Base-by-base conservation (phyloP, 2,329 filamentous ascomycete species). In the Pseudomassariella vexata region DNA sequence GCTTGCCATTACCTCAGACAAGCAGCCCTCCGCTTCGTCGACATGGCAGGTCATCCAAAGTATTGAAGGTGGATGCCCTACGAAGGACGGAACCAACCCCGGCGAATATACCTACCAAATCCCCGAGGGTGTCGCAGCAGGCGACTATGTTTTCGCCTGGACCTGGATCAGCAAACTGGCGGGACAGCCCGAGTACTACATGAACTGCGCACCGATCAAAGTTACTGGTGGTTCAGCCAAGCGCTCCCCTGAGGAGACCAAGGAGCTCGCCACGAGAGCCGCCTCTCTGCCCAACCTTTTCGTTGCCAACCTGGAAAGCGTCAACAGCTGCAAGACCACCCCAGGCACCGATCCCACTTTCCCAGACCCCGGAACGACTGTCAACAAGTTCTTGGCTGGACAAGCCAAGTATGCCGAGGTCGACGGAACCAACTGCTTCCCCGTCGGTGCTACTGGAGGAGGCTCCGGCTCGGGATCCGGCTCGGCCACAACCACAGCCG, bases 1-100 rank as follows among this genome's bases (percentile, higher is more conserved):
- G 50, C 65, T 88, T 45, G 75, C 73, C 16, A 56, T 88, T 40
- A 83, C 81, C 1, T 76, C 75, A 19, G 82, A 86, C 42, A 65
- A 39, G 5, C 38, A 45, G 24, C 52, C 52, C 2, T 44, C 38
- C 9, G 40, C 25, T 11, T 44, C 39, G 5, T 70, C 68, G 2
- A 66, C 67, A 28, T 88, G 78, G 73, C 76, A 80, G 45, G 82
- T 87, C 43, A 82, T 88, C 47, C 68, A 83, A 44, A 81, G 73
- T 1, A 77, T 80, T 29, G 63, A 79, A 25, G 82, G 82, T 18
- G 80, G 81, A 4, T 88, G 84, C 49, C 81, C 81, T 0, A 59
- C 69, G 2, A 52, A 52, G 22, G 67, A 49, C 11, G 53, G 55
- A 9, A 41, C 45, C 3, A 58, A 61, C 10, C 55, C 66, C 5